Evolutionary conservation across 2,329 filamentous ascomycete genomes (phyloP), one percentile per base, ranked within the genome.

Genomic region (Stemphylium vesicarium): DNA sequence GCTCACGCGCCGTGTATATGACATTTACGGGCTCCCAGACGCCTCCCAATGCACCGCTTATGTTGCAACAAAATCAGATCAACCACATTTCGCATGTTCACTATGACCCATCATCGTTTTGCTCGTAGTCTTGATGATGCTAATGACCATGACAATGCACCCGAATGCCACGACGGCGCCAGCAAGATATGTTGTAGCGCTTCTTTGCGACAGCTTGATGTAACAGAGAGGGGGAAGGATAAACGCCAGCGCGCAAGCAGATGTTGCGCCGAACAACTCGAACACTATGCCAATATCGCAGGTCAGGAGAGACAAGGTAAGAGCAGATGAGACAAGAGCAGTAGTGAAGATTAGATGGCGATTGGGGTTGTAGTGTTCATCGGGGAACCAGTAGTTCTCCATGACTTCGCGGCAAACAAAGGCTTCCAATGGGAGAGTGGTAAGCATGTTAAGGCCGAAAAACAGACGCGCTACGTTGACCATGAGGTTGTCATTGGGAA

Each of bases 381-480:
- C 79, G 1, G 85, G 83, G 63, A 87, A 89, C 75, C 84, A 89
- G 72, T 96, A 97, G 60, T 91, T 92, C 64, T 91, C 85, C 91
- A 97, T 96, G 60, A 97, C 93, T 77, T 97, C 95, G 70, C 95
- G 87, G 77, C 95, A 99, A 50, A 99, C 95, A 75, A 99, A 99
- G 13, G 92, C 93, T 81, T 99, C 95, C 56, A 99, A 88, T 0
- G 95, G 95, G 32, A 99, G 82, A 1, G 95, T 98, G 12, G 95
- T 97, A 68, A 99, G 86, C 95, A 99, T 99, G 82, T 99, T 99
- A 63, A 99, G 84, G 2, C 95, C 95, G 72, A 99, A 98, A 78
- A 92, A 97, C 45, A 99, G 84, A 48, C 95, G 89, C 18, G 95
- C 95, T 54, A 99, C 84, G 77, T 97, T 98, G 72, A 98, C 92